Evolutionary conservation across 495 filamentous ascomycete species (phyloP).

Genomic region (Neurospora hispaniola): DNA sequence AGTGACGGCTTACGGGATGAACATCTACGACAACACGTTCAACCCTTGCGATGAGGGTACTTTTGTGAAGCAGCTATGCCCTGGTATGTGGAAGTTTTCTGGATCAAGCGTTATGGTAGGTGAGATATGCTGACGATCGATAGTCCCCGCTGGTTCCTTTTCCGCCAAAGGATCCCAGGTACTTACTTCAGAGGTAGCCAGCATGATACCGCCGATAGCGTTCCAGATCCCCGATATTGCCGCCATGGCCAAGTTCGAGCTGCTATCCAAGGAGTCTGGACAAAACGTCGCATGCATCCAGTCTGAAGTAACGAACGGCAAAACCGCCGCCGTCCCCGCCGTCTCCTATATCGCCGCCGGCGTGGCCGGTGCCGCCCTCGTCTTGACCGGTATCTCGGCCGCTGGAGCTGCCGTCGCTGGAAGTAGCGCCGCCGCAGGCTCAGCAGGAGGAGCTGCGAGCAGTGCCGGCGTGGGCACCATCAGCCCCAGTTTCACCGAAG

Average conservation of each 20-base stretch:
- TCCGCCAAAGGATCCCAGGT: conserved; percentile 54
- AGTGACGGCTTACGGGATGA: conserved; percentile 76
- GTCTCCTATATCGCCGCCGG: conserved; percentile 80
- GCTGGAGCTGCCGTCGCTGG: conserved; percentile 47
- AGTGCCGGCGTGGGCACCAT: conserved; percentile 53
- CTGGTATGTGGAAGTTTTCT: conserved; percentile 44
- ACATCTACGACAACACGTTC: conserved; percentile 71
- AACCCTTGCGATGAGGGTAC: conserved; percentile 64
- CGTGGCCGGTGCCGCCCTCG: conserved; percentile 75
- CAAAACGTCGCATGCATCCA: conserved; percentile 70
- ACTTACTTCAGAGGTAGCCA: conserved; percentile 60
- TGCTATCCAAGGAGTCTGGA: conserved; percentile 47
- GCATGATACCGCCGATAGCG: conserved; percentile 76
- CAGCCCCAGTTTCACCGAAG: conserved; percentile 78
- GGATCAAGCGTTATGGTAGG: background rate
- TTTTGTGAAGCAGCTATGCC: conserved; percentile 66
- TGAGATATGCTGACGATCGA: conserved; percentile 18
- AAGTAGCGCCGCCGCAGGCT: conserved; percentile 24
- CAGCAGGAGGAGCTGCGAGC: conserved; percentile 28
- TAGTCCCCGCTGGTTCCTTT: conserved; percentile 68
- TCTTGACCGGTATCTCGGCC: conserved; percentile 64
- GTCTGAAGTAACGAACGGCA: conserved; percentile 76
- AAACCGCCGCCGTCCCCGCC: conserved; percentile 60
- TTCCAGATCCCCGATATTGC: conserved; percentile 88
- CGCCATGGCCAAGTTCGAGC: conserved; percentile 68